Conservation (phyloP, 73 alveolate genomes). For the Effrenium voratum region DNA sequence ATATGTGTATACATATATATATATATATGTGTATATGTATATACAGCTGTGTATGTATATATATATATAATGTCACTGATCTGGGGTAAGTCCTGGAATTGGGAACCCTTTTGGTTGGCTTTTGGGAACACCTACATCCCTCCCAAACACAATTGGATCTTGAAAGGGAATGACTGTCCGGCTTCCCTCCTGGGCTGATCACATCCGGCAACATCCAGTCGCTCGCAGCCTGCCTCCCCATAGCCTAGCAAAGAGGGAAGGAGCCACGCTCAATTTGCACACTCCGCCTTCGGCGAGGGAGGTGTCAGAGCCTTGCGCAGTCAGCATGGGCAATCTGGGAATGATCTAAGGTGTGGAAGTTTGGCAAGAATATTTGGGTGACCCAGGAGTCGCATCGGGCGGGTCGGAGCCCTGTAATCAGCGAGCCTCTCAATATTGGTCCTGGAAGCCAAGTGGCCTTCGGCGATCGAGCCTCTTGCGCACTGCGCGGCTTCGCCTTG, state of each 20-base stretch:
- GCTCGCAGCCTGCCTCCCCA: background rate
- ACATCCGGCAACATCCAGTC: background rate
- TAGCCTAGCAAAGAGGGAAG: too few relatives aligned
- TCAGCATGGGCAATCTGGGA: background rate
- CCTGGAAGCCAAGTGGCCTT: too few relatives aligned
- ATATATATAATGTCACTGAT: background rate
- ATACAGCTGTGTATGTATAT: background rate
- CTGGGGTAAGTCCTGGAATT: background rate
- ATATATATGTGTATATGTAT: background rate
- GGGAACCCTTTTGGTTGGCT: background rate
- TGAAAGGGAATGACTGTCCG: too few relatives aligned
- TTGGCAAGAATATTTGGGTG: background rate
- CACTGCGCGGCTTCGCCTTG: background rate
- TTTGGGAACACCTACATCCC: too few relatives aligned
- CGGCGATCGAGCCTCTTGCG: background rate
- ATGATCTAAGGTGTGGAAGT: too few relatives aligned
- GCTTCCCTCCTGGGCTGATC: background rate
- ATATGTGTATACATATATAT: background rate
- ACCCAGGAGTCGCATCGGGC: background rate
- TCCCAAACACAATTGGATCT: too few relatives aligned
- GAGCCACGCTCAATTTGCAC: background rate
- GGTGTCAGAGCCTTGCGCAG: background rate
- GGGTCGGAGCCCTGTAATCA: background rate
- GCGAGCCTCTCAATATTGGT: background rate
- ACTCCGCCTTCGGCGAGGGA: conserved; percentile 22